Evolutionary conservation across 768 basidiomycete species (phyloP).

Genomic region (Leccinum rimulosum): DNA sequence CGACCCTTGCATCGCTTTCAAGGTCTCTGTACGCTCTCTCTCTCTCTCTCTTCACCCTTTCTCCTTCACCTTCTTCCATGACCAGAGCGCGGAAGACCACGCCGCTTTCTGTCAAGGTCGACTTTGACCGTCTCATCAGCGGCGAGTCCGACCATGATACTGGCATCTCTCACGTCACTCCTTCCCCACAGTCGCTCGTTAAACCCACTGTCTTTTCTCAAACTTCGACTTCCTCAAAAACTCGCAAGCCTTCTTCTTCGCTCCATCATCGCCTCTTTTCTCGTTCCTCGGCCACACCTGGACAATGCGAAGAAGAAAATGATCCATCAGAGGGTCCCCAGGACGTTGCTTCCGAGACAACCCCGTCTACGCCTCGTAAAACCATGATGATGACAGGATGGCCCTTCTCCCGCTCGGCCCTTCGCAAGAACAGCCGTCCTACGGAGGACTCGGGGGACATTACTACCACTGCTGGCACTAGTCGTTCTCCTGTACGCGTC

Average conservation of each 20-base stretch:
- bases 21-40: background rate
- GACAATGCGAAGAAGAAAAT: constrained; percentile 1
- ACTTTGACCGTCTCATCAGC: constrained; percentile 35
- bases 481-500: constrained; percentile 15
- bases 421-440: constrained; percentile 16
- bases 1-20: constrained; percentile 22
- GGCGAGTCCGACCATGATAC: constrained; percentile 31
- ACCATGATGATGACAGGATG: constrained; percentile 21
- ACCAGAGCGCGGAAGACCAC: constrained; percentile 28
- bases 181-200: constrained; percentile 23
- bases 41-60: background rate
- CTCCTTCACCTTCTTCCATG: constrained; percentile 13
- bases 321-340: constrained; percentile 4
- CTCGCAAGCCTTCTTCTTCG: constrained; percentile 10
- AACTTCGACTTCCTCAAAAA: constrained; percentile 11
- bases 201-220: constrained; percentile 20
- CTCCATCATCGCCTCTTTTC: constrained; percentile 32
- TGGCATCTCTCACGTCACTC: background rate
- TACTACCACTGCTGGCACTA: background rate
- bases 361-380: constrained; percentile 22
- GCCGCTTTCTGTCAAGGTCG: constrained; percentile 22
- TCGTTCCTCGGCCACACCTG: constrained; percentile 21
- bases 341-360: constrained; percentile 12
- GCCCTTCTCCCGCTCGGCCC: constrained; percentile 29
- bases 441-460: constrained; percentile 5